Evolutionary conservation across 2,329 filamentous ascomycete species (phyloP).

Genomic region (Venturia pyrina): DNA sequence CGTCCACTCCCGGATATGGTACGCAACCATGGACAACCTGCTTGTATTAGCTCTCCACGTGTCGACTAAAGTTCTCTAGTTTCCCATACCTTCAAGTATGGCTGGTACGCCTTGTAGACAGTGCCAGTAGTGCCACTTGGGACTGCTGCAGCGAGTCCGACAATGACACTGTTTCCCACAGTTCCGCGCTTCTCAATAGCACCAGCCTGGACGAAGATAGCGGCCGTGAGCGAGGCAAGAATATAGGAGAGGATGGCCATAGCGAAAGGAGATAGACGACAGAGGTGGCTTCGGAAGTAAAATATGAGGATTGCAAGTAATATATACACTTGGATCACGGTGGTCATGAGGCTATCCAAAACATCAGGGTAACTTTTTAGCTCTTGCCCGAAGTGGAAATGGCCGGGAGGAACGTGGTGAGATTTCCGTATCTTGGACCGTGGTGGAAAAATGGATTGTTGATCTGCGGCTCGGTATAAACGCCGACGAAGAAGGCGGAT

Average conservation of each 20-base stretch:
- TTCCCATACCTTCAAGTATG: conserved; percentile 30
- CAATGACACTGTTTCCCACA: conserved; percentile 38
- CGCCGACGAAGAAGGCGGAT: too few relatives aligned
- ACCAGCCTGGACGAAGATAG: not conserved
- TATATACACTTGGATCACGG: not conserved
- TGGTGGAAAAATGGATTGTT: too few relatives aligned
- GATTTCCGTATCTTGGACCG: too few relatives aligned
- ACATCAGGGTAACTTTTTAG: too few relatives aligned
- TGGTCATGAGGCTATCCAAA: not conserved
- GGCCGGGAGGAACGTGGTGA: not conserved
- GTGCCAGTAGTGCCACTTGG: conserved; percentile 37
- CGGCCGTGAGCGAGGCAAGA: not conserved
- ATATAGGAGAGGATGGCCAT: not conserved
- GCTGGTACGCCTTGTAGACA: conserved; percentile 47
- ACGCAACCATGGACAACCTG: conserved; percentile 51
- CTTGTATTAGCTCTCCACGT: not conserved
- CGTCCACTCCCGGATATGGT: conserved; percentile 52
- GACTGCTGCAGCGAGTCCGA: conserved; percentile 44
- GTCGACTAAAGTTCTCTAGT: not conserved
- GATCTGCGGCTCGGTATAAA: too few relatives aligned
- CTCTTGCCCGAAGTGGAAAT: not conserved
- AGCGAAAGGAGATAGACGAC: not conserved
- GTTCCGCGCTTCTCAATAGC: conserved; percentile 20
- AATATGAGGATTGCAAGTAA: not conserved
- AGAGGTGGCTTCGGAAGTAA: not conserved